Evolutionary conservation across 352 stramenopile genomes (phyloP), one percentile per base, ranked within the genome.

Genomic region (Phytophthora agathidicida): DNA sequence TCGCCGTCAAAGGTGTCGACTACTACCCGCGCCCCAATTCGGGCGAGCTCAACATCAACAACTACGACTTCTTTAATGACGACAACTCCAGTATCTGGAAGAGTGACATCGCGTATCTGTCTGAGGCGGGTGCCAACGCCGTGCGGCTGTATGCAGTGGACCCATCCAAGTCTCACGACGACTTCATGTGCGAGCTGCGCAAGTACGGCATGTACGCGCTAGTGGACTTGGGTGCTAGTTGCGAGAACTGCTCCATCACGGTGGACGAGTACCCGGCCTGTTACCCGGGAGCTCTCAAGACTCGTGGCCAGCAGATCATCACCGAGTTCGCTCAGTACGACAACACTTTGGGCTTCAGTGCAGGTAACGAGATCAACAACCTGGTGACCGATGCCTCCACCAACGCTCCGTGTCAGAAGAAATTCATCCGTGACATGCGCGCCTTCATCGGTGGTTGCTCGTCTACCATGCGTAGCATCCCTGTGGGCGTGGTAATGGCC

Each of bases 351-450:
- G 83, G 59, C 0, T 92, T 94, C 61, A 91, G 82, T 47, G 84
- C 66, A 1, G 88, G 88, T 10, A 96, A 97, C 61, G 89, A 97
- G 68, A 65, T 91, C 10, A 96, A 94, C 46, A 67, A 93, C 46
- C 67, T 78, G 35, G 73, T 84, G 1, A 46, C 61, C 1, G 55
- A 74, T 6, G 48, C 65, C 1, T 61, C 31, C 14, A 75, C 60
- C 19, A 96, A 95, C 49, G 85, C 83, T 4, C 81, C 89, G 1
- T 96, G 89, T 60, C 81, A 94, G 38, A 97, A 97, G 68, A 94
- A 94, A 53, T 95, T 96, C 43, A 65, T 96, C 37, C 63, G 77
- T 0, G 89, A 97, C 47, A 96, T 96, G 85, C 51, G 88, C 8
- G 56, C 45, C 3, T 97, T 87, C 67, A 59, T 93, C 7, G 56